Conservation (phyloP, 164 flowering plant genomes). For the Vitis labrusca region DNA sequence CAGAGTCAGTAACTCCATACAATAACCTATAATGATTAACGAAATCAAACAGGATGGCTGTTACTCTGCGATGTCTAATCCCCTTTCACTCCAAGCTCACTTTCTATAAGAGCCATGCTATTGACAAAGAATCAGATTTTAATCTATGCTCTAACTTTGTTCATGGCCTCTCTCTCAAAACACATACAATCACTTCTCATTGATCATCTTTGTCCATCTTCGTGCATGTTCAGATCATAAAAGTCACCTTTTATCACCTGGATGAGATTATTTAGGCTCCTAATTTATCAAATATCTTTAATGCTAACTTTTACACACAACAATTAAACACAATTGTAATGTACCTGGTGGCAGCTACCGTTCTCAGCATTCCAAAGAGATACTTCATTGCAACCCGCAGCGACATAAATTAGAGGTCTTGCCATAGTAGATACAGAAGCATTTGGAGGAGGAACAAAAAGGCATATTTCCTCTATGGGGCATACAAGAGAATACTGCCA, state of each 20-base stretch:
- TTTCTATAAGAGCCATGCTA: not conserved
- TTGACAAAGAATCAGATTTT: too few species aligned
- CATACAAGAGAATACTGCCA: conserved; percentile 79
- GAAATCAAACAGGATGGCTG: not conserved
- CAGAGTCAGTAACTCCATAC: not conserved
- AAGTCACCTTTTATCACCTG: not conserved
- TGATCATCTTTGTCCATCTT: not conserved
- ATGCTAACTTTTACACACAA: too few species aligned
- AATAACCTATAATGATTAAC: not conserved
- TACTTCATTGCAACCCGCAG: conserved; percentile 96
- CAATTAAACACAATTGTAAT: not conserved
- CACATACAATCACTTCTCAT: not conserved
- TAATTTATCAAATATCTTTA: not conserved
- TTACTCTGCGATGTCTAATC: not conserved
- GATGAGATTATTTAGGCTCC: not conserved
- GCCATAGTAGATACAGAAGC: conserved; percentile 49
- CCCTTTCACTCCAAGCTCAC: not conserved
- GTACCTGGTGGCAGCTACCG: conserved; percentile 98
- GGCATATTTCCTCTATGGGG: conserved; percentile 89
- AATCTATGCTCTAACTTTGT: not conserved
- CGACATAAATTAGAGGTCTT: conserved; percentile 93
- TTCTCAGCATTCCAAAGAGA: conserved; percentile 99
- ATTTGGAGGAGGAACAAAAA: conserved; percentile 66
- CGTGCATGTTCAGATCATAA: not conserved
- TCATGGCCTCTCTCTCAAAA: not conserved